These are phyloP conservation scores for Davidsoniella australis DNA, from an alignment of 2,329 filamentous ascomycete species.

Conservation along the genomic window DNA sequence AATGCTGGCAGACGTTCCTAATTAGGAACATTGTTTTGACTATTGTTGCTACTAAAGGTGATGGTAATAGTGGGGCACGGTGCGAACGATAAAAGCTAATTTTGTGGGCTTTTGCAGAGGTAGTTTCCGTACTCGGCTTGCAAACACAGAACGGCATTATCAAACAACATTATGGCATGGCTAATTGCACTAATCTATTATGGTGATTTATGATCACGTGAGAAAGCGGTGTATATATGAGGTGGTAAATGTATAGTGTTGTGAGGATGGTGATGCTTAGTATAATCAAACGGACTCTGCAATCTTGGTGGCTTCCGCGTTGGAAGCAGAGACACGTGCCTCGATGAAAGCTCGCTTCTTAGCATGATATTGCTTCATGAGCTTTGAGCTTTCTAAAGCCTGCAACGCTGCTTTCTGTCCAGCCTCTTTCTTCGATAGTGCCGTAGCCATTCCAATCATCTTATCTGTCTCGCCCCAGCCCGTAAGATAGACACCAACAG, in stretches of 20 bases:
- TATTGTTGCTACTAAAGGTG: too few species aligned
- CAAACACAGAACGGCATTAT: too few species aligned
- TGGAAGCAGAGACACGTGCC: constrained; percentile 14
- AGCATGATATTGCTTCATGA: constrained; percentile 33
- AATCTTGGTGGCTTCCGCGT: not conserved
- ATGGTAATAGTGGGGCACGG: too few species aligned
- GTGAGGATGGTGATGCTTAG: not conserved
- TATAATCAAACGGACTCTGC: not conserved
- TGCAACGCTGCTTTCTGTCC: constrained; percentile 46
- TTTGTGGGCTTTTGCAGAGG: too few species aligned
- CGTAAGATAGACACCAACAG: constrained; percentile 45
- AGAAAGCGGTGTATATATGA: not conserved
- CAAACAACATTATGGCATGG: too few species aligned
- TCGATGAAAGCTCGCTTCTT: constrained; percentile 30
- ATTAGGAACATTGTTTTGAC: too few species aligned
- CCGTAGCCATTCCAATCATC: constrained; percentile 45
- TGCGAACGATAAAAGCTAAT: too few species aligned
- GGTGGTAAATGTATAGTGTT: not conserved
- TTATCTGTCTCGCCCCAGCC: constrained; percentile 51
- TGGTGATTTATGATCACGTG: too few species aligned
- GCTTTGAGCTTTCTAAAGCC: constrained; percentile 48
- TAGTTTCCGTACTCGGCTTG: too few species aligned
- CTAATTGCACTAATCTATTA: too few species aligned
- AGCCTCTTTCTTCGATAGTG: constrained; percentile 51
- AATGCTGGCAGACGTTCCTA: too few species aligned